Conservation (phyloP, 2,329 filamentous ascomycete genomes). For the Xylariaceae sp. region DNA sequence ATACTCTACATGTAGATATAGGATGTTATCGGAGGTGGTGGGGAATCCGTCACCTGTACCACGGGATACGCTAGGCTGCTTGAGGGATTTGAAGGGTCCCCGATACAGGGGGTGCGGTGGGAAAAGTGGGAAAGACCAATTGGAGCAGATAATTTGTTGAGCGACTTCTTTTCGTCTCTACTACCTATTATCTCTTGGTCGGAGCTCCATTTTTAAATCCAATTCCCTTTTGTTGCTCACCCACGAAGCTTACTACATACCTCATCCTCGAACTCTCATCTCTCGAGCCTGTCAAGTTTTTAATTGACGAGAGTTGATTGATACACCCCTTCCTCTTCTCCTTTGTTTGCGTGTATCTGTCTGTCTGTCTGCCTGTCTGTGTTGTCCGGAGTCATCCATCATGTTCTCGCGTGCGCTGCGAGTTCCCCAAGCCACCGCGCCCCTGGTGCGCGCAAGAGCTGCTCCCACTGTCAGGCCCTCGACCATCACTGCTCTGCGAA, state of each 20-base stretch:
- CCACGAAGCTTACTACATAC: slow-evolving; percentile 12
- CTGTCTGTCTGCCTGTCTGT: slow-evolving; percentile 2
- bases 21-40: no score
- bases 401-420: slow-evolving; percentile 72
- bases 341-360: not conserved
- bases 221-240: slow-evolving; percentile 6
- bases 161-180: slow-evolving; percentile 17
- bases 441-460: slow-evolving; percentile 47
- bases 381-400: slow-evolving; percentile 22
- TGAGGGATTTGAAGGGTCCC: not conserved
- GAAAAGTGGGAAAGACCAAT: no score
- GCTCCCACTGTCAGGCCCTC: slow-evolving; percentile 35
- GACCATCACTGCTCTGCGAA: slow-evolving; percentile 55
- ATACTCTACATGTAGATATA: no score
- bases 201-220: slow-evolving; percentile 18
- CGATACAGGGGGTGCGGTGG: slow-evolving; percentile 4
- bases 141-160: no score
- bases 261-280: not conserved
- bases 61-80: no score
- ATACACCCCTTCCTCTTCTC: slow-evolving; percentile 3
- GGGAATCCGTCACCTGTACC: no score
- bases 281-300: no score
- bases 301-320: no score
- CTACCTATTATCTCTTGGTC: no score
- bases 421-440: slow-evolving; percentile 54